These are phyloP conservation scores for Cytidiella melzeri DNA, from an alignment of 768 basidiomycete genomes.

Conservation along the genomic window DNA sequence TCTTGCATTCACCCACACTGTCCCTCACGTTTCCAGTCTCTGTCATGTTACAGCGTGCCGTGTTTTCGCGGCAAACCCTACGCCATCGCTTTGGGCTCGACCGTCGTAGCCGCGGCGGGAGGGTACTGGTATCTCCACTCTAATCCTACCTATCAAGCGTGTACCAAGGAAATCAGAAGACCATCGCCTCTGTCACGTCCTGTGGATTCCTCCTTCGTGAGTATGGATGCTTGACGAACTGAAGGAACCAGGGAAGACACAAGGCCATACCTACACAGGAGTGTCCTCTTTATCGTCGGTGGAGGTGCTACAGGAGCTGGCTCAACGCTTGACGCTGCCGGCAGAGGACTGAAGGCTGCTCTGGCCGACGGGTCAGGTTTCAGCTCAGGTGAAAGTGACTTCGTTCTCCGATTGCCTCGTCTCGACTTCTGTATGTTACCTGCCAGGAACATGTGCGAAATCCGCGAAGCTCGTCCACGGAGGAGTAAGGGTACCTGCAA, in stretches of 20 bases:
- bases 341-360: constrained; percentile 85
- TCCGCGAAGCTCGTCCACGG: constrained; percentile 98
- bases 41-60: constrained; percentile 19
- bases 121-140: constrained; percentile 73
- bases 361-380: constrained; percentile 94
- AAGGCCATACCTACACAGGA: constrained; percentile 31
- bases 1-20: neutral
- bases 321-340: constrained; percentile 92
- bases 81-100: constrained; percentile 45
- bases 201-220: constrained; percentile 73
- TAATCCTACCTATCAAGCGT: constrained; percentile 58
- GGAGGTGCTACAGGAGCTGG: constrained; percentile 97
- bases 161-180: constrained; percentile 59
- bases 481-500: constrained; percentile 93
- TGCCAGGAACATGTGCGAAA: constrained; percentile 91
- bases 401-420: neutral
- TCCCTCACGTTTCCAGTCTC: neutral
- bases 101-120: constrained; percentile 45
- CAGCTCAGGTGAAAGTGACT: constrained; percentile 52
- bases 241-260: constrained; percentile 32
- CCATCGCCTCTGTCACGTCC: constrained; percentile 69
- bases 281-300: constrained; percentile 80
- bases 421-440: too few relatives aligned
- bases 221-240: constrained; percentile 59
- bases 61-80: constrained; percentile 56